These are phyloP conservation scores for Epithele typhae DNA, from an alignment of 768 basidiomycete species.

Conservation along the genomic window DNA sequence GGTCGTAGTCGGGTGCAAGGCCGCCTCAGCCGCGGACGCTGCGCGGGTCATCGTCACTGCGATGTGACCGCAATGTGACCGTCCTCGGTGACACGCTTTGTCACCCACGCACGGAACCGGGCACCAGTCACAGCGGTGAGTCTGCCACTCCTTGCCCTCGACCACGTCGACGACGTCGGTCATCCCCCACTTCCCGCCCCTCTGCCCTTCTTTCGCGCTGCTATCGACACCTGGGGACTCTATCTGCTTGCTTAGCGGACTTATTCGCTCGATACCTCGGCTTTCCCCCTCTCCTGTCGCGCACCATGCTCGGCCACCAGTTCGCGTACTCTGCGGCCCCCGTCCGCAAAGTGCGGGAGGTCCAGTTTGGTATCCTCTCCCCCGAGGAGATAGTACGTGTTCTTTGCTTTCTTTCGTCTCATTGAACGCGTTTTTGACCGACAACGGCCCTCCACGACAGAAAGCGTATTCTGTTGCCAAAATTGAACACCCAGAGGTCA, in stretches of 20 bases:
- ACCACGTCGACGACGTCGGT: conserved; percentile 17
- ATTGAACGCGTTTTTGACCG: conserved; percentile 6
- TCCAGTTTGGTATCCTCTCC: conserved; percentile 97
- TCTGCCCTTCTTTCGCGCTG: conserved; percentile 5
- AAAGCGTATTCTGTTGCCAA: conserved; percentile 99
- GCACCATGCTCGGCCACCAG: conserved; percentile 77
- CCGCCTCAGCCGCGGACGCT: conserved; percentile 1
- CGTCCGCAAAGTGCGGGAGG: conserved; percentile 92
- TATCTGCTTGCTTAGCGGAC: conserved; percentile 13
- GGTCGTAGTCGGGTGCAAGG: conserved; percentile 12
- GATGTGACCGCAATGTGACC: conserved; percentile 1
- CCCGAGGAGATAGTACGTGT: conserved; percentile 90
- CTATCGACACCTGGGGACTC: conserved; percentile 7
- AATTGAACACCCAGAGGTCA: conserved; percentile 97
- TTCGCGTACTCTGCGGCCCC: conserved; percentile 93
- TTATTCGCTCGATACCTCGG: conserved; percentile 7
- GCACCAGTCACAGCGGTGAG: conserved; percentile 20
- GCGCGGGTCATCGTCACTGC: conserved; percentile 3
- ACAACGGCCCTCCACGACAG: conserved; percentile 37
- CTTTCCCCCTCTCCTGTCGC: conserved; percentile 11
- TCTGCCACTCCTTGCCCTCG: conserved; percentile 27
- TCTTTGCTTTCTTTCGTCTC: conserved; percentile 27
- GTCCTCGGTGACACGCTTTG: conserved; percentile 8
- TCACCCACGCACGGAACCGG: conserved; percentile 15
- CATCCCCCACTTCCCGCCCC: neutral